Base-by-base conservation (phyloP, 257 asterid genomes). In the Solanum medicagineum region DNA sequence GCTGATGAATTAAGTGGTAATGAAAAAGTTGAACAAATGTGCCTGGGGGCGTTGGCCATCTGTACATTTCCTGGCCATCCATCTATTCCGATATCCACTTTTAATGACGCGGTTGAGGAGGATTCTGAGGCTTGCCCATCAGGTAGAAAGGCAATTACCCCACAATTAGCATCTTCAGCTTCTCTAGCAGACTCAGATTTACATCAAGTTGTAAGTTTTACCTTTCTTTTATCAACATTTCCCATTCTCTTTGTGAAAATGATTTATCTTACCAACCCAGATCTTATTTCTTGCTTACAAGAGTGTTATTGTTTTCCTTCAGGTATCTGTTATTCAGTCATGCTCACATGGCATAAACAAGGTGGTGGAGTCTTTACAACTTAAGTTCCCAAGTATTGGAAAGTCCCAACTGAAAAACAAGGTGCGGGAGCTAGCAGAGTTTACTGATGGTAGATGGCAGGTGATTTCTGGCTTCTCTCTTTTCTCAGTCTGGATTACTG, bases 391-490 rank as follows among this genome's bases (percentile, higher is more conserved):
- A 6, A 84, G 89, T 70, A 70, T 90, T 26, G 81, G 93, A 20
- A 95, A 92, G 89, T 83, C 96, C 84, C 96, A 92, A 77, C 80
- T 97, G 75, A 89, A 93, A 87, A 93, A 86, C 60, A 94, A 95
- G 92, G 98, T 97, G 90, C 94, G 94, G 56, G 98, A 94, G 90
- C 88, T 95, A 81, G 87, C 98, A 6, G 94, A 92, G 42, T 95
- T 92, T 87, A 84, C 88, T 57, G 93, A 94, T 36, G 93, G 94
- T 80, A 92, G 93, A 24, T 95, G 98, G 98, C 97, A 95, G 98
- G 99, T 96, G 62, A 90, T 74, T 89, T 24, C 55, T 9, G 10
- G 8, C 42, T 7, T 7, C 14, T 24, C 45, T 75, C 24, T 75
- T 49, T 77, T 53, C 83, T 79, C 29, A 24, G 62, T 77, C 45